Base-by-base conservation (phyloP, 2,329 filamentous ascomycete species). In the Aureobasidium sp. region DNA sequence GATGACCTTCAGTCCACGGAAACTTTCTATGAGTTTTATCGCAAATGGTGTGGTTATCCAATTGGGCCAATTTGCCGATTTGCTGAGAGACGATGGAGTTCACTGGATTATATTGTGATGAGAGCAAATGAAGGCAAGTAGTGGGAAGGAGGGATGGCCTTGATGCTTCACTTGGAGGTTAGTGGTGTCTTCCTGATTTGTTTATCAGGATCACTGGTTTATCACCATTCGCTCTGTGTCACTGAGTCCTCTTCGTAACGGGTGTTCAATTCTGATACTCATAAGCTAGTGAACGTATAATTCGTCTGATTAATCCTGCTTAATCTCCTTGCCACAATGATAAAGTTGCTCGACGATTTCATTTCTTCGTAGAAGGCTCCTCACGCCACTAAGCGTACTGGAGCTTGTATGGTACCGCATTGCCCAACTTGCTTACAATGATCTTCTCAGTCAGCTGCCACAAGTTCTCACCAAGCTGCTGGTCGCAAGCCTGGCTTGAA, bases 381-480 rank as follows among this genome's bases (percentile, higher is more conserved):
- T 48, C 10, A 27, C 32, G 48, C 34, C 27, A 60, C 36, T 39
- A 42, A 36, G 42, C 57, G 29, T 50, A 50, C 37, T 60, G 57
- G 27, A 51, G 36, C 16, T 30, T 45, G 45, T 62, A 62, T 25
- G 60, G 60, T 4, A 54, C 37, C 21, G 45, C n/a, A 42, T 44
- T 49, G 16, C 68, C 73, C 49, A 78, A 61, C 67, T 76, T 80
- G 53, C 75, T 71, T 60, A 70, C 70, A 61, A 82, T 65, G 5
- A 80, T 70, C 49, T 75, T 67, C 67, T 78, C 76, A 2, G 74
- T 78, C 64, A 82, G 64, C 44, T 67, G 72, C 78, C 79, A 81
- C 51, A 80, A 66, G 6, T 72, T 75, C 59, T 79, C 73, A 5
- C 74, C 71, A 61, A 82, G 64, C 42, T 71, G 70, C 47, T 76